Base-by-base conservation (phyloP, 2,329 filamentous ascomycete genomes). In the Aspergillus sp. region DNA sequence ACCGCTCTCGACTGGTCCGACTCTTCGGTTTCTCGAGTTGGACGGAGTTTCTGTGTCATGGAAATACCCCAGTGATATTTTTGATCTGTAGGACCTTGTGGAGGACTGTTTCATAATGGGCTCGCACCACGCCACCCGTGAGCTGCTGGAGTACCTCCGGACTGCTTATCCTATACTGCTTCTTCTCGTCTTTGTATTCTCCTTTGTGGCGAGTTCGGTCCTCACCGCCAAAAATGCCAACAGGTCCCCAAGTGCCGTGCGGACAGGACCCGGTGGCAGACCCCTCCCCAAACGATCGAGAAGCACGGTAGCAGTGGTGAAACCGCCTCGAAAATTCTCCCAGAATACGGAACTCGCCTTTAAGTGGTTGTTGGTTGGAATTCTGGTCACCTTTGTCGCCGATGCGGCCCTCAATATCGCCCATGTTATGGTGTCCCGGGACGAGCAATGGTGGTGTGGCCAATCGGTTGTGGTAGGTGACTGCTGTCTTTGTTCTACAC, bases 241-340 rank as follows among this genome's bases (percentile, higher is more conserved):
- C 56, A 69, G 74, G 43, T 69, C 76, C 62, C 67, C 73, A 40
- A 69, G 73, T 54, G 80, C 78, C 19, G 77, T 71, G 30, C 72
- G 82, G 59, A 85, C 80, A 49, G 92, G 92, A n/a, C 91, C 92
- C 1, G 92, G 90, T 51, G 93, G 92, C 60, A 92, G 95, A 70
- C 90, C 90, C 32, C 77, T 96, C 49, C 91, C 90, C 54, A 88
- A 85, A 67, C 83, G 77, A 74, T 77, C 70, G 52, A 66, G 73
- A 69, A 80, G 67, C 67, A 72, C 70, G 59, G 76, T 73, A 70
- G 74, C 71, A 63, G 76, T 72, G 66, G 75, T 76, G 58, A 76
- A 77, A 62, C 71, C 75, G 54, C 68, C 68, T 47, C 74, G 75
- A 58, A 79, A 84, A 60, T 85, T 90, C 69, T 86, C 85, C 55